A percentile compares a stretch with the other conserved stretches of the same genome.
phyloP scores from a whole-genome alignment of 805 yeast genomes.

The Metschnikowia gelsemii region DNA sequence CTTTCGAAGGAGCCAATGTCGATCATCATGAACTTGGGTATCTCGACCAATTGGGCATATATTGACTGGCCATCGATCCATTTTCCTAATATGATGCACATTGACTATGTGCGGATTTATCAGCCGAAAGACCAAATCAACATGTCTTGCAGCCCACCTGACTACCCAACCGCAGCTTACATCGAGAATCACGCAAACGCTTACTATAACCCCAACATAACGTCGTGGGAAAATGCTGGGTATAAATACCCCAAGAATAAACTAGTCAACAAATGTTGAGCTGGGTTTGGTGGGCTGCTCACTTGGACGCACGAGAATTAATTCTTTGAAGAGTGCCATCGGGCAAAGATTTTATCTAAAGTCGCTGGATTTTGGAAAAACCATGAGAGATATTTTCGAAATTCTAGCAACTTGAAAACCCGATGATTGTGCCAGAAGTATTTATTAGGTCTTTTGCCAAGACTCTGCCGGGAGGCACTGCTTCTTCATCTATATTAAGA shows the following conservation, averaged over 20 bases:
- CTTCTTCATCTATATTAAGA: no score
- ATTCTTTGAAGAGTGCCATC: neutral
- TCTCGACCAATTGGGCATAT: constrained; percentile 90
- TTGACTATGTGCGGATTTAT: constrained; percentile 89
- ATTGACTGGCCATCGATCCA: constrained; percentile 81
- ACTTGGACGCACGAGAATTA: neutral
- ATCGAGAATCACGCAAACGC: constrained; percentile 69
- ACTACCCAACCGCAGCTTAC: constrained; percentile 82
- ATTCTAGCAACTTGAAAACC: no score
- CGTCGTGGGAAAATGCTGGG: constrained; percentile 76
- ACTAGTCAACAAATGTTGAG: constrained; percentile 16
- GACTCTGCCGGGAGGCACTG: no score
- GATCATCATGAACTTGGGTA: constrained; percentile 80
- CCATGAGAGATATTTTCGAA: no score
- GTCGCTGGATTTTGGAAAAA: no score
- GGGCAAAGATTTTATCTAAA: neutral
- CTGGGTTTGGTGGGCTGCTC: no score
- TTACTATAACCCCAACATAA: constrained; percentile 65
- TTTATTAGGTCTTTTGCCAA: no score
- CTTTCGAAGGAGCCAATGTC: constrained; percentile 93
- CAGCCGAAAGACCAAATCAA: constrained; percentile 68
- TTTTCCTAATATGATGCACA: constrained; percentile 74
- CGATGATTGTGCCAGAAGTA: no score
- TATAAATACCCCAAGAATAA: constrained; percentile 46
- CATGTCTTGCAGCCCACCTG: constrained; percentile 82